A percentile compares a stretch with the other conserved stretches of the same genome.
Conservation (phyloP, 345 rosid genomes). For the Corymbia maculata region DNA sequence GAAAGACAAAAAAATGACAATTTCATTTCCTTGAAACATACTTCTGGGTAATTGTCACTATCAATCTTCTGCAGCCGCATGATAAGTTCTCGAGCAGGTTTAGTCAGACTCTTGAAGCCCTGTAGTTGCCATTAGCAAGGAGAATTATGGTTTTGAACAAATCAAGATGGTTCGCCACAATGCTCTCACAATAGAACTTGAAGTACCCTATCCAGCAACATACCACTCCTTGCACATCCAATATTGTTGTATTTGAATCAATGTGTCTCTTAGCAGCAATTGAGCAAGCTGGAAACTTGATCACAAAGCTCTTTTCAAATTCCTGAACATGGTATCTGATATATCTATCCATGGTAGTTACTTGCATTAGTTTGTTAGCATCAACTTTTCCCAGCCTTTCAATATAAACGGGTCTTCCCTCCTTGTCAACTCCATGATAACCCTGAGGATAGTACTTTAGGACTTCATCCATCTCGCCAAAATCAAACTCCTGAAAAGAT, state of each 20-base stretch:
- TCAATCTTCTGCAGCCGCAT: conserved; percentile 84
- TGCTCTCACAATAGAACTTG: not conserved
- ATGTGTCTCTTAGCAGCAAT: conserved; percentile 87
- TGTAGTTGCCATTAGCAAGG: conserved; percentile 2
- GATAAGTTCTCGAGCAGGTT: conserved; percentile 79
- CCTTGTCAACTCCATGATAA: conserved; percentile 93
- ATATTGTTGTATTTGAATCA: conserved; percentile 83
- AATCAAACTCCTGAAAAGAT: conserved; percentile 68
- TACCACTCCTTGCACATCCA: conserved; percentile 97
- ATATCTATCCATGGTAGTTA: conserved; percentile 68
- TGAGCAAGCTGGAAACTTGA: conserved; percentile 87
- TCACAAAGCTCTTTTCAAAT: conserved; percentile 70
- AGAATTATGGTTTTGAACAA: not conserved
- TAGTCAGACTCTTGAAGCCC: conserved; percentile 73
- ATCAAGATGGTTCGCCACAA: not conserved
- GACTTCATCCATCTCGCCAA: conserved; percentile 68
- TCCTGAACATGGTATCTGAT: conserved; percentile 83
- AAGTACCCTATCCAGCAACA: not conserved
- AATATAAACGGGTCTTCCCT: conserved; percentile 90
- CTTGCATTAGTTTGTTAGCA: conserved; percentile 65
- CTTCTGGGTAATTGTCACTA: conserved; percentile 93
- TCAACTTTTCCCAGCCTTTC: conserved; percentile 83
- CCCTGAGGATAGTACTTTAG: conserved; percentile 78
- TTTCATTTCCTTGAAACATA: conserved; percentile 7
- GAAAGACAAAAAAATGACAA: not conserved